Percentiles rank a stretch among this genome's conserved stretches.
Conservation (phyloP, 345 rosid genomes). For the Camelina sativa region DNA sequence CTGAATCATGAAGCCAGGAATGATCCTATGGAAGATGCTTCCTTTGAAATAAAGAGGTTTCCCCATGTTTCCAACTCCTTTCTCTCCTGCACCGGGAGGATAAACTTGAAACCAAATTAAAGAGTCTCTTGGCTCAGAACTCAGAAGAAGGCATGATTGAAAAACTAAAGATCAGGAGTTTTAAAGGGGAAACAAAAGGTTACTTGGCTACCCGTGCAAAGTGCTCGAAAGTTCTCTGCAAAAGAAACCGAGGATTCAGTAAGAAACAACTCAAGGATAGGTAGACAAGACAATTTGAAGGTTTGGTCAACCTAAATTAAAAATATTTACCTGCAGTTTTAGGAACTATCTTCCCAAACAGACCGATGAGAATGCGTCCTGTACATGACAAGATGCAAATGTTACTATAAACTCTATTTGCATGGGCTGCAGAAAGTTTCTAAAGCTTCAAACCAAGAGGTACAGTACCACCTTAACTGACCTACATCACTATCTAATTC, state of each 20-base stretch:
- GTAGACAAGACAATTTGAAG: background rate
- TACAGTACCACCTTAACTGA: background rate
- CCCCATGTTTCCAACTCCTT: slow-evolving; percentile 83
- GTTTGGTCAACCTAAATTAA: background rate
- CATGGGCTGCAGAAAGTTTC: slow-evolving; percentile 7
- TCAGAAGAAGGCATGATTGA: slow-evolving; percentile 4
- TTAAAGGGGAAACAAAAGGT: slow-evolving; percentile 48
- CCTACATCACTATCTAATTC: background rate
- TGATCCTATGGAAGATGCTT: slow-evolving; percentile 83
- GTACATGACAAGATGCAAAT: slow-evolving; percentile 36
- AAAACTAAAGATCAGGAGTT: slow-evolving; percentile 7
- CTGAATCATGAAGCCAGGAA: slow-evolving; percentile 95
- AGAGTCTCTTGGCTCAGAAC: slow-evolving; percentile 8
- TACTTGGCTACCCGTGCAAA: slow-evolving; percentile 92
- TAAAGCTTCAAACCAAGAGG: slow-evolving; percentile 2
- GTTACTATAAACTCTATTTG: slow-evolving; percentile 22
- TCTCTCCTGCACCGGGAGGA: slow-evolving; percentile 63
- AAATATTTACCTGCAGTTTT: slow-evolving; percentile 70
- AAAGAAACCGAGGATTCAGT: slow-evolving; percentile 22
- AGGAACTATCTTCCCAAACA: slow-evolving; percentile 90
- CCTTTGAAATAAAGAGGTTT: slow-evolving; percentile 85
- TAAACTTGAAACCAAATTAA: slow-evolving; percentile 23
- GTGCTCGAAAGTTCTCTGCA: slow-evolving; percentile 96
- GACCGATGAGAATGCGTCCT: slow-evolving; percentile 88
- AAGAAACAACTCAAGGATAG: slow-evolving; percentile 6